These are phyloP conservation scores for Oidium heveae DNA, from an alignment of 2,329 filamentous ascomycete genomes.

Conservation along the genomic window DNA sequence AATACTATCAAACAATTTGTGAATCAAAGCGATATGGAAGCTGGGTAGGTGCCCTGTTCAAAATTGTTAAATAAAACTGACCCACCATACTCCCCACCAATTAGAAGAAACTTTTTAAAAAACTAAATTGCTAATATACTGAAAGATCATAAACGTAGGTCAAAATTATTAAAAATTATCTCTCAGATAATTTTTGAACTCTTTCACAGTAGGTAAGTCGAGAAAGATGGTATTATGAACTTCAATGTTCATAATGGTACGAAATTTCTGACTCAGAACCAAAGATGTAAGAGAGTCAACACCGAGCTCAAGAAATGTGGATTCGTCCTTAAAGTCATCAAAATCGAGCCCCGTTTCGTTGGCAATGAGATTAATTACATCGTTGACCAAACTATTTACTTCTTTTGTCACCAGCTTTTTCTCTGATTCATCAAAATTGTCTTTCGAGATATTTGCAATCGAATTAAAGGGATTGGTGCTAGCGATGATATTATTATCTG, in stretches of 20 bases:
- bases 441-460: neutral
- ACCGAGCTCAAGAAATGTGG: conserved; percentile 29
- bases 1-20: no score
- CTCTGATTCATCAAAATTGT: conserved; percentile 23
- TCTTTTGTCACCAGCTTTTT: conserved; percentile 18
- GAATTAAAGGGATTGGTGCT: neutral
- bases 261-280: conserved; percentile 28
- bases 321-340: conserved; percentile 29
- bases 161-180: neutral
- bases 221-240: conserved; percentile 19
- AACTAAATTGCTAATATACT: no score
- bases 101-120: no score
- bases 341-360: conserved; percentile 28
- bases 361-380: conserved; percentile 27
- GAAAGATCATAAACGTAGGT: no score
- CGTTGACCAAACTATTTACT: conserved; percentile 14
- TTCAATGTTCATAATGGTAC: conserved; percentile 30
- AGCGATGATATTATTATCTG: neutral
- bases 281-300: conserved; percentile 37
- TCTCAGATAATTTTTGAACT: neutral
- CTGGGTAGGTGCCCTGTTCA: no score
- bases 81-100: no score
- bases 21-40: no score
- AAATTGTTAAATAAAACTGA: no score
- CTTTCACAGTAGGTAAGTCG: conserved; percentile 2